Conservation (phyloP, 2,329 filamentous ascomycete species). For the Zalaria obscura region DNA sequence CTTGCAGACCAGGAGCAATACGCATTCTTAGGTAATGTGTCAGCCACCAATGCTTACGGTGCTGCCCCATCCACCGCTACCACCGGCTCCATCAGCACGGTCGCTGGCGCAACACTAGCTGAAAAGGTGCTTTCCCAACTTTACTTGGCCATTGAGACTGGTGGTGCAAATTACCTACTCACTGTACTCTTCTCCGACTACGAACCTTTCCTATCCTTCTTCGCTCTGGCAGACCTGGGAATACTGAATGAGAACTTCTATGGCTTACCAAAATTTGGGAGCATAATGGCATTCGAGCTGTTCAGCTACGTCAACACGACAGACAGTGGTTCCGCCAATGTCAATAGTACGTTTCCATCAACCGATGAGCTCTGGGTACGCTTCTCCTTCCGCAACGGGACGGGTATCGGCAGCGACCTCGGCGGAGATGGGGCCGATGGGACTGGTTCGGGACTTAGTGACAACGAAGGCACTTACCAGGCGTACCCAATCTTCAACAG, state of each 20-base stretch:
- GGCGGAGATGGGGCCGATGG: neutral
- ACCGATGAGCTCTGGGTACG: slow-evolving; percentile 36
- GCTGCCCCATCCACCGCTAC: slow-evolving; percentile 6
- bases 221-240: slow-evolving; percentile 29
- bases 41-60: slow-evolving; percentile 16
- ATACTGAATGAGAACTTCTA: slow-evolving; percentile 29
- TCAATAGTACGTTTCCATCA: slow-evolving; percentile 20
- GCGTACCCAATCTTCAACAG: slow-evolving; percentile 38
- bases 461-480: slow-evolving; percentile 14
- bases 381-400: slow-evolving; percentile 44
- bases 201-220: slow-evolving; percentile 37
- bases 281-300: slow-evolving; percentile 38
- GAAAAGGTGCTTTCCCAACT: slow-evolving; percentile 19
- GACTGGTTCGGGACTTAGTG: neutral
- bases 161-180: slow-evolving; percentile 14
- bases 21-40: slow-evolving; percentile 31
- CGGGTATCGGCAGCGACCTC: slow-evolving; percentile 15
- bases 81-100: slow-evolving; percentile 22
- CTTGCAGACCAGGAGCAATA: slow-evolving; percentile 33
- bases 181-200: slow-evolving; percentile 32
- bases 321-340: slow-evolving; percentile 1
- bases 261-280: slow-evolving; percentile 33
- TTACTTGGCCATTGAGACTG: slow-evolving; percentile 14
- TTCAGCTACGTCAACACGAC: slow-evolving; percentile 26
- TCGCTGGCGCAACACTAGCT: slow-evolving; percentile 22